Evolutionary conservation across 257 asterid species (phyloP).

Genomic region (Anisodus acutangulus): DNA sequence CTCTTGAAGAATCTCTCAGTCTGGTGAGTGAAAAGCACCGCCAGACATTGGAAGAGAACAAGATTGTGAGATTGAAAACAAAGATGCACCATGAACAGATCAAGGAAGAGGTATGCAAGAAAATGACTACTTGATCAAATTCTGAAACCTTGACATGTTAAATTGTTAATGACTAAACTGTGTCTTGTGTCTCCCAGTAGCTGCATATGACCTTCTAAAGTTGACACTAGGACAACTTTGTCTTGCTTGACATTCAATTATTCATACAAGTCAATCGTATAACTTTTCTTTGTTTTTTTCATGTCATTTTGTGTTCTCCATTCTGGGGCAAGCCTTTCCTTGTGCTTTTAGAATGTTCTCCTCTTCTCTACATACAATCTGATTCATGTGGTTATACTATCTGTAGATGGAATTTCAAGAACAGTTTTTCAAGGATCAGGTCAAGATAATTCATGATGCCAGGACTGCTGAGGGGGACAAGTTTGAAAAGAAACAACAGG

Average conservation of each 20-base stretch:
- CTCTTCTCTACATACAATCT: not conserved
- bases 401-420: constrained; percentile 27
- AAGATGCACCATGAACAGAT: constrained; percentile 13
- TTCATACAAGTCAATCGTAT: not conserved
- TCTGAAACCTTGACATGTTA: not conserved
- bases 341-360: not conserved
- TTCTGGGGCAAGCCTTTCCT: not conserved
- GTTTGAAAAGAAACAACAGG: constrained; percentile 26
- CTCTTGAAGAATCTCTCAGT: constrained; percentile 20
- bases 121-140: not conserved
- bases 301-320: not conserved
- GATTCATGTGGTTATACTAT: not conserved
- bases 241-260: constrained; percentile 3
- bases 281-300: not conserved
- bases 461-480: constrained; percentile 12
- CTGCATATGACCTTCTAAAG: not conserved
- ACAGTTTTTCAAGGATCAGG: constrained; percentile 19
- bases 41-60: constrained; percentile 18
- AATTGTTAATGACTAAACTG: not conserved
- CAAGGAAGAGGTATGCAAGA: constrained; percentile 15
- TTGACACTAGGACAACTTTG: not conserved
- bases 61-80: constrained; percentile 20
- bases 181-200: not conserved
- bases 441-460: not conserved
- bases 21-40: constrained; percentile 13